phyloP scores from a whole-genome alignment of 164 flowering plant genomes.

The Nymphaea colorata region DNA sequence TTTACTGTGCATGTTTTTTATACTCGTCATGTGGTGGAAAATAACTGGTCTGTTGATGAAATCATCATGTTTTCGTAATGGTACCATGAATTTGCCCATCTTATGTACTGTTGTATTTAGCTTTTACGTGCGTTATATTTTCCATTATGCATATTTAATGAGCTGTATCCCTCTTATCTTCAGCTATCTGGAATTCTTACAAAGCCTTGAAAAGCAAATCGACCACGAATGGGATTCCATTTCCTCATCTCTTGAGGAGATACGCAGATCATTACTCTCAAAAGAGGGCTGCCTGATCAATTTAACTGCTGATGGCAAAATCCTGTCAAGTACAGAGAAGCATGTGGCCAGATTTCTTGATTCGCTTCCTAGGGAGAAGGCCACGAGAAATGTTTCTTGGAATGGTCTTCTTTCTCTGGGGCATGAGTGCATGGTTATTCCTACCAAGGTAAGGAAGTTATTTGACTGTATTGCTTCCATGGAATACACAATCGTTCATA shows the following conservation, averaged over 20 bases:
- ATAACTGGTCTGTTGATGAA: too few relatives aligned
- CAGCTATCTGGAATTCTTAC: conserved; percentile 82
- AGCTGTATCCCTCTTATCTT: not conserved
- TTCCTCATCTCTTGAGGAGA: conserved; percentile 85
- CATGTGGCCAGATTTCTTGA: conserved; percentile 71
- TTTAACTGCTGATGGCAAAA: conserved; percentile 86
- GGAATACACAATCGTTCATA: not conserved
- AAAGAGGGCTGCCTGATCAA: conserved; percentile 71
- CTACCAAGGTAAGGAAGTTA: conserved; percentile 71
- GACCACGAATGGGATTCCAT: conserved; percentile 83
- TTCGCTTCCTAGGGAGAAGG: conserved; percentile 52
- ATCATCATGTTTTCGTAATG: too few relatives aligned
- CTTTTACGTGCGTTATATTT: too few relatives aligned
- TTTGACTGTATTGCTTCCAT: too few relatives aligned
- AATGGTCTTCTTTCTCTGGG: conserved; percentile 42
- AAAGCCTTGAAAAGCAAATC: conserved; percentile 63
- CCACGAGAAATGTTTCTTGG: conserved; percentile 29
- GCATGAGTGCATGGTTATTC: conserved; percentile 89
- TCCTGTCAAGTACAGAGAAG: conserved; percentile 53
- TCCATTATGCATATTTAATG: not conserved
- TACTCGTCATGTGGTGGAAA: too few relatives aligned
- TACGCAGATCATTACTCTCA: conserved; percentile 69
- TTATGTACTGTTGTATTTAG: too few relatives aligned
- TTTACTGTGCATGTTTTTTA: too few relatives aligned
- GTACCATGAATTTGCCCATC: too few relatives aligned